Percentiles rank a stretch among this genome's conserved stretches.
phyloP scores from a whole-genome alignment of 352 stramenopile genomes.

The Phytopythium montanum region DNA sequence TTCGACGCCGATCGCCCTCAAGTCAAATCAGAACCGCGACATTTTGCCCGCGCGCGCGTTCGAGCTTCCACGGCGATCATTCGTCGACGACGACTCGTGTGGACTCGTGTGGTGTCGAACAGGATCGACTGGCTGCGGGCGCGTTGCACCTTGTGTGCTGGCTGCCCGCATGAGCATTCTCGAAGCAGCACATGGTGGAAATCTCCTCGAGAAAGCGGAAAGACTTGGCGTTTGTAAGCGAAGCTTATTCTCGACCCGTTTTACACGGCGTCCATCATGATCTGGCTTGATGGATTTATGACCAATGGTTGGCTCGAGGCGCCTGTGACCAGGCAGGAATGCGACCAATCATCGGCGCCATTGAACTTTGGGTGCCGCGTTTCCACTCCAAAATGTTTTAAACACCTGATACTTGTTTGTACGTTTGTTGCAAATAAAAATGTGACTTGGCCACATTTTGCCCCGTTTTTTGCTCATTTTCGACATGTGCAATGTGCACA shows the following conservation, averaged over 20 bases:
- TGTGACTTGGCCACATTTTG: no score
- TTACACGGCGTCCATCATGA: background rate
- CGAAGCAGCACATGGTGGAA: no score
- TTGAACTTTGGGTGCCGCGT: conserved; percentile 13
- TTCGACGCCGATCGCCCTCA: background rate
- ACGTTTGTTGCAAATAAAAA: background rate
- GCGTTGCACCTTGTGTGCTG: background rate
- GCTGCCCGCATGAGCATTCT: background rate
- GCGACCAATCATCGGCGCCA: conserved; percentile 16
- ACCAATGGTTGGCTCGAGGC: conserved; percentile 13
- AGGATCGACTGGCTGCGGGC: background rate
- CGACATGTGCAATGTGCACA: no score
- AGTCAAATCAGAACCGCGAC: background rate
- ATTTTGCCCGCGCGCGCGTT: background rate
- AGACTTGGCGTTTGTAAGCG: background rate
- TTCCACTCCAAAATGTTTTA: no score
- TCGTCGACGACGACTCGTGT: background rate
- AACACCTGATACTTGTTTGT: no score
- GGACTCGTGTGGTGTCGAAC: no score
- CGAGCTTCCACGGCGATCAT: background rate
- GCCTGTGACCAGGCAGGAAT: conserved; percentile 24
- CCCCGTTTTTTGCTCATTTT: background rate
- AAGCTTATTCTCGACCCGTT: background rate
- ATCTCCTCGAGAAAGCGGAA: no score
- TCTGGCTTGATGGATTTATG: conserved; percentile 3